phyloP scores from a whole-genome alignment of 441 rosid genomes.

The Flueggea neowawraea region DNA sequence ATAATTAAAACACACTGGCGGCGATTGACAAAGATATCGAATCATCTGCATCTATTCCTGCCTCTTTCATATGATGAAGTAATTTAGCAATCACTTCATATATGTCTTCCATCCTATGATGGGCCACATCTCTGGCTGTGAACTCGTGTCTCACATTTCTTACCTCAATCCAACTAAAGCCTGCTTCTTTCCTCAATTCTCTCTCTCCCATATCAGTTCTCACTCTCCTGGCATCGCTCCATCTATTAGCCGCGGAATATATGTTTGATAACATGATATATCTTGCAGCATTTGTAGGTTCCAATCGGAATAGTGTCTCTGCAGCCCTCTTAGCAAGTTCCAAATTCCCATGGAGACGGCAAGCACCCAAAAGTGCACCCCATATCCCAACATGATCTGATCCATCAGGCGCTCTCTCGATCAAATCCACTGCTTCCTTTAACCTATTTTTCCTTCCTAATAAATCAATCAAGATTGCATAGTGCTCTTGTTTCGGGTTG shows the following conservation, averaged over 20 bases:
- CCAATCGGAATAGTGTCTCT: conserved; percentile 30
- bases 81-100: conserved; percentile 16
- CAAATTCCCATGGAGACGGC: conserved; percentile 29
- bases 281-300: conserved; percentile 34
- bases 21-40: no score
- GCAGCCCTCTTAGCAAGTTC: conserved; percentile 30
- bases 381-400: conserved; percentile 34
- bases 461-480: conserved; percentile 33
- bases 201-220: conserved; percentile 29
- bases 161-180: conserved; percentile 46
- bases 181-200: conserved; percentile 36
- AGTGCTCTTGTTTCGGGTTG: conserved; percentile 27
- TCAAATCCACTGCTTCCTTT: conserved; percentile 33
- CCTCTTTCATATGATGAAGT: conserved; percentile 30
- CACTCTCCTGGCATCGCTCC: conserved; percentile 25
- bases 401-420: conserved; percentile 23
- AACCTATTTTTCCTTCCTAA: conserved; percentile 41
- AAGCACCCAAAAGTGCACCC: conserved; percentile 43
- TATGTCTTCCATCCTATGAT: conserved; percentile 21
- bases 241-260: conserved; percentile 31
- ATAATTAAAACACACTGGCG: no score
- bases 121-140: conserved; percentile 27
- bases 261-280: conserved; percentile 40
- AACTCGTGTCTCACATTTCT: conserved; percentile 33
- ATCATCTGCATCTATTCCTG: conserved; percentile 10